Evolutionary conservation across 2,329 filamentous ascomycete species (phyloP), one percentile per base, ranked within the genome.

Genomic region (Tolypocladium tundrense): DNA sequence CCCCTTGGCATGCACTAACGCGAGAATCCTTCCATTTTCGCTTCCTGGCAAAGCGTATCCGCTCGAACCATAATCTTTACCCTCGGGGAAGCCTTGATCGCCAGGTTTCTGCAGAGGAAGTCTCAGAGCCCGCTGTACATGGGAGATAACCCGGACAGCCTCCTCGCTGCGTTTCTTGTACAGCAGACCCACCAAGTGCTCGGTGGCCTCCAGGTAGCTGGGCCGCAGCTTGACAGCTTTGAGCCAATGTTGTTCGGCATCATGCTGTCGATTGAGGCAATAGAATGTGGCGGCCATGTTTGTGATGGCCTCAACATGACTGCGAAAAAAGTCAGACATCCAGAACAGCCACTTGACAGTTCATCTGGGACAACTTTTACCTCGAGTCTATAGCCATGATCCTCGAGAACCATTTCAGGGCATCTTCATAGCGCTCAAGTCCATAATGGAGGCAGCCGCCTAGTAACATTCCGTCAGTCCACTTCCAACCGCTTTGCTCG

Each of bases 1-100:
- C n/a, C 93, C 94, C 72, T 97, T 99, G 24, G 93, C 92, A 73
- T 99, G 94, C 45, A 97, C 86, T 19, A 99, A 80, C n/a, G 91
- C 89, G 51, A 99, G 81, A 67, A 99, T 91, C 60, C 94, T 85
- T 10, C 93, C 94, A 69, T 97, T 97, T 64, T 99, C 94, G 50
- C 82, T 85, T 2, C 88, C 91, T 6, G 91, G 83, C 50, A 99
- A 86, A 16, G 85, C 83, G 70, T 96, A 97, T 19, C 91, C 92
- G 70, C 70, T 72, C 19, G 70, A 70, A 24, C 69, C 72, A 61
- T 72, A 72, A 1, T 67, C 68, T 16, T 60, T 42, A 45, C 59
- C 57, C 41, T 61, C 63, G 41, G 40, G n/a, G 45, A 65, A 65
- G 53, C 60, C 67, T n/a, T 31, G 16, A 33, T 51, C n/a, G 43